Conservation (phyloP, 352 stramenopile genomes). For the Globisporangium sylvaticum region DNA sequence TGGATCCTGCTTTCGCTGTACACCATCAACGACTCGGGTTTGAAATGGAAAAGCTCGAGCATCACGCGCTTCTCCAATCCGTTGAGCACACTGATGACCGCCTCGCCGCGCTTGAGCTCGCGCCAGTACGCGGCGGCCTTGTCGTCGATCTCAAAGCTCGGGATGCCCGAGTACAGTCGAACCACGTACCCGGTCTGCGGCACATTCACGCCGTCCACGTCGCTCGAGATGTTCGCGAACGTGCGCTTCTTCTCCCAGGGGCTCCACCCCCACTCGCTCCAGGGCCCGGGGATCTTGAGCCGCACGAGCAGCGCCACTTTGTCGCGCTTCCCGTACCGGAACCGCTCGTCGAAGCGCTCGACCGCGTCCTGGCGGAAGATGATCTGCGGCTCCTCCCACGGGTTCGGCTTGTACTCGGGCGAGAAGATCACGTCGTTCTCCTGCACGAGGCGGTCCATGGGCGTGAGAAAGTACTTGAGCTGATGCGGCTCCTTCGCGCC, state of each 20-base stretch:
- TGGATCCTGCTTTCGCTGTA: conserved; percentile 23
- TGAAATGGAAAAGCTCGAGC: conserved; percentile 27
- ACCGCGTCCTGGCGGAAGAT: conserved; percentile 46
- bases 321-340: conserved; percentile 48
- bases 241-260: conserved; percentile 36
- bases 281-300: conserved; percentile 35
- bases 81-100: conserved; percentile 32
- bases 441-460: conserved; percentile 42
- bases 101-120: conserved; percentile 48
- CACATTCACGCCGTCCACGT: conserved; percentile 25
- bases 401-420: conserved; percentile 23
- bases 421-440: conserved; percentile 47
- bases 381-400: conserved; percentile 55
- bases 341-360: conserved; percentile 49
- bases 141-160: conserved; percentile 25
- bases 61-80: conserved; percentile 41
- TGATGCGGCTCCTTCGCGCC: not conserved
- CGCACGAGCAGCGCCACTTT: conserved; percentile 45
- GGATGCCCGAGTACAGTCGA: conserved; percentile 41
- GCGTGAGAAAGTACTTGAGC: conserved; percentile 51
- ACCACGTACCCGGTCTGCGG: conserved; percentile 41
- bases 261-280: conserved; percentile 46
- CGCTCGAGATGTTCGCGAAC: conserved; percentile 33
- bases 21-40: conserved; percentile 21
- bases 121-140: conserved; percentile 28